A percentile compares a stretch with the other conserved stretches of the same genome.
These are phyloP conservation scores for Russula compacta DNA, from an alignment of 768 basidiomycete genomes.

Conservation along the genomic window DNA sequence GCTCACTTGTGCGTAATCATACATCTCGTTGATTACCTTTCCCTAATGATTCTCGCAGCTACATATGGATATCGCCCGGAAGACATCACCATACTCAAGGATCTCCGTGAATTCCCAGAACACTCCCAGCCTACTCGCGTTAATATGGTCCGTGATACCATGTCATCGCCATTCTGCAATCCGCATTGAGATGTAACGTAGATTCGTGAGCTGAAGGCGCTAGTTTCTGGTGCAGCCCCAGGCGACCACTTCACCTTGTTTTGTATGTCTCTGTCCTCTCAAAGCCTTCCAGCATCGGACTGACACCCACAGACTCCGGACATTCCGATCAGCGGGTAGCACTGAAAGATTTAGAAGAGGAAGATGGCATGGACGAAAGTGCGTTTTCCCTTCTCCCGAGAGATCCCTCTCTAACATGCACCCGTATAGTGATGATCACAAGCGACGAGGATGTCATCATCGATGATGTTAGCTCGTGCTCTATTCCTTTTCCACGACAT, in stretches of 20 bases:
- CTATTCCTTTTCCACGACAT: background rate
- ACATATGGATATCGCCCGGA: slow-evolving; percentile 14
- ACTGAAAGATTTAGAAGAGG: slow-evolving; percentile 12
- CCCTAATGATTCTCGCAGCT: background rate
- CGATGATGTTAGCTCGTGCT: slow-evolving; percentile 19
- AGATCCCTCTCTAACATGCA: background rate
- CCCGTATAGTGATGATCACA: slow-evolving; percentile 4
- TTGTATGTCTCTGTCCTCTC: slow-evolving; percentile 17
- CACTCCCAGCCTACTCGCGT: slow-evolving; percentile 9
- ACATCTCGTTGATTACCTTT: too few relatives aligned
- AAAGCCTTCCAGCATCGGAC: background rate
- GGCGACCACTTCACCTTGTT: slow-evolving; percentile 24
- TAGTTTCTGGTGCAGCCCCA: slow-evolving; percentile 18
- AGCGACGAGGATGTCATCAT: slow-evolving; percentile 18
- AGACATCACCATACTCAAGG: slow-evolving; percentile 18
- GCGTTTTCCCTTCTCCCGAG: background rate
- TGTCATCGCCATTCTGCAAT: background rate
- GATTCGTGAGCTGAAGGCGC: slow-evolving; percentile 16
- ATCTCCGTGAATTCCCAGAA: background rate
- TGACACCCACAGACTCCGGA: slow-evolving; percentile 18
- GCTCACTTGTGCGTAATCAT: slow-evolving; percentile 4
- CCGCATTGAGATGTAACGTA: background rate
- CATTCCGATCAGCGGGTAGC: slow-evolving; percentile 21
- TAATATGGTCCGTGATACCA: slow-evolving; percentile 12
- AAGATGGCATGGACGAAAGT: slow-evolving; percentile 23